A percentile compares a stretch with the other conserved stretches of the same genome.
Conservation (phyloP, 768 basidiomycete genomes). For the Infundibulicybe gibba region DNA sequence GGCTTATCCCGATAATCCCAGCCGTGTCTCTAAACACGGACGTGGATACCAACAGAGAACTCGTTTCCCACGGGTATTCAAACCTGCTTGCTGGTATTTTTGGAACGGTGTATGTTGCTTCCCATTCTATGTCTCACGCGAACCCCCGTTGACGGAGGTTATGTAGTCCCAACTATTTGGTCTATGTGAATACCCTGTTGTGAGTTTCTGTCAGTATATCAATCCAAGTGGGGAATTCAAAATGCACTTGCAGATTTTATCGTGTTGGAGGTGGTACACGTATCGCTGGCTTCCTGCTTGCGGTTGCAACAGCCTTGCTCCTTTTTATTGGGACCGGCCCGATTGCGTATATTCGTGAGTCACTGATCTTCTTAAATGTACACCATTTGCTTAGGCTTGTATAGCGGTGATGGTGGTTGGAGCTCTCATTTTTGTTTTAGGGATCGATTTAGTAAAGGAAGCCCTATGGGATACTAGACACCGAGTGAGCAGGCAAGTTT, state of each 20-base stretch:
- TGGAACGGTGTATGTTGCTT: constrained; percentile 67
- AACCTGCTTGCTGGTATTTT: constrained; percentile 79
- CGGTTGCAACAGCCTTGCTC: constrained; percentile 64
- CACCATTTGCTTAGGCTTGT: neutral
- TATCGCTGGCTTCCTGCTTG: constrained; percentile 82
- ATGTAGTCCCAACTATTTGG: constrained; percentile 75
- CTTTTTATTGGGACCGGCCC: constrained; percentile 83
- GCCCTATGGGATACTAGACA: constrained; percentile 94
- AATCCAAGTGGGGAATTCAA: neutral
- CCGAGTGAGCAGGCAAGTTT: constrained; percentile 69
- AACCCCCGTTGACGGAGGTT: too few species aligned
- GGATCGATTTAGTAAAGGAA: constrained; percentile 92
- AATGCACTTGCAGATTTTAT: constrained; percentile 61
- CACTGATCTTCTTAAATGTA: neutral
- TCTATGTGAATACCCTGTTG: constrained; percentile 86
- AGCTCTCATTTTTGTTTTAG: constrained; percentile 90
- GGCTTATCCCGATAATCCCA: constrained; percentile 16
- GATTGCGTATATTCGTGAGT: constrained; percentile 89
- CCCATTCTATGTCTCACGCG: too few species aligned
- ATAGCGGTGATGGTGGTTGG: constrained; percentile 89
- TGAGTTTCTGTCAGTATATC: constrained; percentile 14
- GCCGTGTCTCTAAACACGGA: constrained; percentile 89
- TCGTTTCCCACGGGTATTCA: constrained; percentile 89
- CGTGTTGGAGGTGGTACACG: constrained; percentile 88
- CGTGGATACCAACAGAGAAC: constrained; percentile 87